Evolutionary conservation across 2,329 filamentous ascomycete species (phyloP).

Genomic region (Iodosphaeria phyllophila): DNA sequence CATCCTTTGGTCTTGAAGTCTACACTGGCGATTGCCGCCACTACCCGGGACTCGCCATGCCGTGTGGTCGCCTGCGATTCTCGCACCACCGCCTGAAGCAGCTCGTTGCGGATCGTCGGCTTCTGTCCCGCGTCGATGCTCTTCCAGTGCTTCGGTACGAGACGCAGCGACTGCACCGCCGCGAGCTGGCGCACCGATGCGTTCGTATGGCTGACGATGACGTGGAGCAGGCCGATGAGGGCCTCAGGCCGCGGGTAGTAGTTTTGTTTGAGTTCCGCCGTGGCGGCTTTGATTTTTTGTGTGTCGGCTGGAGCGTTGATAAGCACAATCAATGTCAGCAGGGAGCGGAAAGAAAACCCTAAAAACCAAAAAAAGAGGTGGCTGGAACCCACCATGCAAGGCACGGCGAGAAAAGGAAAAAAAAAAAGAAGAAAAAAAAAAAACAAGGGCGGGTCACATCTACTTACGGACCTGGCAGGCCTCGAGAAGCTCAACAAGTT

Average conservation of each 20-base stretch:
- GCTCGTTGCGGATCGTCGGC: slow-evolving; percentile 57
- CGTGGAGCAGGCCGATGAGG: slow-evolving; percentile 70
- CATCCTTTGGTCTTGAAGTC: slow-evolving; percentile 80
- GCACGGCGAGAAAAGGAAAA: too few species aligned
- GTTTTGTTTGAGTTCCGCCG: slow-evolving; percentile 75
- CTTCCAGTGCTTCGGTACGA: slow-evolving; percentile 75
- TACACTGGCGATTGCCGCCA: slow-evolving; percentile 68
- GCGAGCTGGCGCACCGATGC: slow-evolving; percentile 69
- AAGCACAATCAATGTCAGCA: not conserved
- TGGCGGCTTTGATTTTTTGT: slow-evolving; percentile 75
- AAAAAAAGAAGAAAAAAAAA: too few species aligned
- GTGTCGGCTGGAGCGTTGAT: slow-evolving; percentile 52
- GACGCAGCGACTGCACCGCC: slow-evolving; percentile 71
- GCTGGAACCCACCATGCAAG: too few species aligned
- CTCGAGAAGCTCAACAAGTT: slow-evolving; percentile 74
- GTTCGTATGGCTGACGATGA: slow-evolving; percentile 62
- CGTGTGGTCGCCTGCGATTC: slow-evolving; percentile 62
- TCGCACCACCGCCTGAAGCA: slow-evolving; percentile 67
- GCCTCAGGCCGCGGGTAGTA: slow-evolving; percentile 79
- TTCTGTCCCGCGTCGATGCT: slow-evolving; percentile 59
- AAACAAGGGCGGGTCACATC: slow-evolving; percentile 1
- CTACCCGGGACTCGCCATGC: slow-evolving; percentile 73
- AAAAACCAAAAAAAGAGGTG: not conserved
- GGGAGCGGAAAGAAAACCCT: not conserved
- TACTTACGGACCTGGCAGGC: slow-evolving; percentile 75